These are phyloP conservation scores for Byssothecium circinans DNA, from an alignment of 2,329 filamentous ascomycete species.

Conservation along the genomic window DNA sequence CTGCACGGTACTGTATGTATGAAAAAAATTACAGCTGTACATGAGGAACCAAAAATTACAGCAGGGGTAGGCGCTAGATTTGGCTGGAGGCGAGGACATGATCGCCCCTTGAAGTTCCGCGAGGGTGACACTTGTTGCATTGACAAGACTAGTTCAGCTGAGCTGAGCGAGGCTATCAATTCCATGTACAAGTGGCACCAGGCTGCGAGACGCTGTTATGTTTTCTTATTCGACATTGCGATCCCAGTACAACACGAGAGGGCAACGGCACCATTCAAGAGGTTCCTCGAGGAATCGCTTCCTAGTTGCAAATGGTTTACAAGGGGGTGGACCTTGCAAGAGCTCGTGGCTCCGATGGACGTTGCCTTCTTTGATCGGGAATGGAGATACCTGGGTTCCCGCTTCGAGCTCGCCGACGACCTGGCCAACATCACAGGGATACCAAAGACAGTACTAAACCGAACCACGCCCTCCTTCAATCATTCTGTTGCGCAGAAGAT, in stretches of 20 bases:
- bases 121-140: background rate
- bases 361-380: constrained; percentile 6
- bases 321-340: constrained; percentile 21
- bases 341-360: constrained; percentile 13
- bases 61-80: too few relatives aligned
- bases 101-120: too few relatives aligned
- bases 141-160: background rate
- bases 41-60: too few relatives aligned
- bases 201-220: background rate
- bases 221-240: background rate
- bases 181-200: background rate
- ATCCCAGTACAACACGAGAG: background rate
- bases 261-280: background rate
- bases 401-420: background rate
- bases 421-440: constrained; percentile 1
- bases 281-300: background rate
- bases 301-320: constrained; percentile 7
- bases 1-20: too few relatives aligned
- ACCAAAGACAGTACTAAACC: too few relatives aligned
- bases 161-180: background rate
- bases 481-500: constrained; percentile 9
- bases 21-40: too few relatives aligned
- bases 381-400: constrained; percentile 4
- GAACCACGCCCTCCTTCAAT: too few relatives aligned
- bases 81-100: too few relatives aligned